Base-by-base conservation (phyloP, 2,329 filamentous ascomycete genomes). In the Endothia cerciana region DNA sequence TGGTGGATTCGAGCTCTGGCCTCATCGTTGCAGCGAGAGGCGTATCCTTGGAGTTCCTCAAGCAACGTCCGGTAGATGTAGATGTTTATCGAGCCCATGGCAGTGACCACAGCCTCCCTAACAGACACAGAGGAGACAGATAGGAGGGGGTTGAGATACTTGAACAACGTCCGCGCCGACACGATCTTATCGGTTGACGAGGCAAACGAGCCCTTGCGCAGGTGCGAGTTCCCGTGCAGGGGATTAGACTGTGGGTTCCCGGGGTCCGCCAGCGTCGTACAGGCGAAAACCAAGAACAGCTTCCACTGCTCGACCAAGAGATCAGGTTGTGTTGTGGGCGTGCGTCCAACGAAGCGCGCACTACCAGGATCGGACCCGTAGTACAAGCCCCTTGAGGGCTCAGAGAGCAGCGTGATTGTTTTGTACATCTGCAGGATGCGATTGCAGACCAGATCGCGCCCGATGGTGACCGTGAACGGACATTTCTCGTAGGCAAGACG, bases 301-400 rank as follows among this genome's bases (percentile, higher is more conserved):
- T 97, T 98, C 94, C 94, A 99, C 75, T 99, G 95, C 77, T 98
- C 96, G 66, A 99, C 88, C 65, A 97, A 84, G 28, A 97, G 88
- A 72, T 97, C 93, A 0, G 94, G 91, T 22, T 93, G 91, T 0
- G 90, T 89, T 2, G 88, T 90, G 66, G 85, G 88, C 66, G 85
- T 86, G 74, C 87, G 82, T 70, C 77, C 79, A 1, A 79, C 77
- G 28, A 81, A 75, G 28, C 85, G 81, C 36, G 80, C 83, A 73
- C 84, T 89, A 36, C 82, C 81, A 7, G 84, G 80, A 59, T 89
- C 86, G 22, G 85, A 81, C 63, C 88, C 88, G 69, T 91, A 87
- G 71, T 89, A 85, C 17, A 87, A 80, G 19, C 89, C 89, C 65
- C 89, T 82, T 4, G 86, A 83, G 22, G 86, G 89, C 71, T 97